Evolutionary conservation across 306 rosid species (phyloP), one percentile per base, ranked within the genome.

Genomic region (Morella rubra): DNA sequence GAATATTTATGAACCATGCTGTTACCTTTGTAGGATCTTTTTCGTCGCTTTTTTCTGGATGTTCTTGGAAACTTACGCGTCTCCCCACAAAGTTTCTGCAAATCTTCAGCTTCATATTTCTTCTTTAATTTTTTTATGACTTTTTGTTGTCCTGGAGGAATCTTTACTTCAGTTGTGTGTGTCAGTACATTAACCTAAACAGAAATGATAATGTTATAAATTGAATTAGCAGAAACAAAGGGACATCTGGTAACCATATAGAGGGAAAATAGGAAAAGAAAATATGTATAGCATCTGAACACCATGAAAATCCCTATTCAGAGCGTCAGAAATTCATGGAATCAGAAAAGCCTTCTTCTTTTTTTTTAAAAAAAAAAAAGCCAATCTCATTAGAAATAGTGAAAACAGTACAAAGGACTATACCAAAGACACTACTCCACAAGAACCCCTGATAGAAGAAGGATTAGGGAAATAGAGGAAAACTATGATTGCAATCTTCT

Each of bases 101-200:
- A 80, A 60, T 80, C 83, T 49, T 86, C 85, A 49, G 71, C 83
- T 79, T 67, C 93, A 79, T 81, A 73, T 73, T 79, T 66, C 76
- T 79, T 45, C 84, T 47, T 78, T 66, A 89, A 76, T 51, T 80
- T 81, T 3, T 81, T 78, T 64, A 86, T 89, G 59, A 80, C 71
- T 73, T 62, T 85, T 44, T 62, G 44, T 42, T 86, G 89, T 77
- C 75, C 72, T 15, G 79, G 66, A 40, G 85, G 82, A 44, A 50
- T 77, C 71, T 83, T 81, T 77, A 83, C 93, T 77, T 86, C 89
- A 4, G 83, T 77, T 69, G 90, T 69, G 74, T 89, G 90, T 4
- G 82, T 84, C 85, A 89, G 83, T 73, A 89, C 85, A 81, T 89
- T 89, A 80, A 89, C 93, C 93, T 89, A 86, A 79, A 72, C 54